Percentiles rank a stretch among this genome's conserved stretches.
phyloP scores from a whole-genome alignment of 2,329 filamentous ascomycete genomes.

The Aspergillus sp. region DNA sequence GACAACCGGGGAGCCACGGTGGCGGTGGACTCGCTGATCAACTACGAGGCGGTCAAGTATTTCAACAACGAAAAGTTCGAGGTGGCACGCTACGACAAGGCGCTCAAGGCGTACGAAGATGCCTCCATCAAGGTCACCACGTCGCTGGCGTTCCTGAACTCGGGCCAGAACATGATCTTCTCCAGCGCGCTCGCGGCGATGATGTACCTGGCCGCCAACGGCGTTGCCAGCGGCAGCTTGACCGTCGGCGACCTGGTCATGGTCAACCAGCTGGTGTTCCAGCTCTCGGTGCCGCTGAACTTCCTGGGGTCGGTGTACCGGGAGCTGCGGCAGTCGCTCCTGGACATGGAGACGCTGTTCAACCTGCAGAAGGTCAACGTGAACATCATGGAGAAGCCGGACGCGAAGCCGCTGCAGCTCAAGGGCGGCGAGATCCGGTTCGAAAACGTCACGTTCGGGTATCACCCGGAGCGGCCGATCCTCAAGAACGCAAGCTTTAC shows the following conservation, averaged over 20 bases:
- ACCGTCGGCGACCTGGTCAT: constrained; percentile 97
- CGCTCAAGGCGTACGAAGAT: constrained; percentile 81
- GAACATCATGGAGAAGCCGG: constrained; percentile 71
- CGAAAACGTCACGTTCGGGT: constrained; percentile 93
- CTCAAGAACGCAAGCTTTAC: constrained; percentile 80
- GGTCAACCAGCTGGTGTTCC: constrained; percentile 98
- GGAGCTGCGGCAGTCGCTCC: constrained; percentile 86
- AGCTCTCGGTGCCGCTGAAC: constrained; percentile 93
- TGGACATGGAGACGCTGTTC: constrained; percentile 99
- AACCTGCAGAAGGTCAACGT: constrained; percentile 96
- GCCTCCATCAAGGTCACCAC: constrained; percentile 97
- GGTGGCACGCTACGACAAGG: constrained; percentile 83
- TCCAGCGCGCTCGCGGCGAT: constrained; percentile 89
- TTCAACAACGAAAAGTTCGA: constrained; percentile 99
- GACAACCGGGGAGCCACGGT: constrained; percentile 95
- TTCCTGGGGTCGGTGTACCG: constrained; percentile 98
- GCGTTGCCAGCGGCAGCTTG: constrained; percentile 75
- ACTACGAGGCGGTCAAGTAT: constrained; percentile 99
- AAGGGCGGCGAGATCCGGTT: constrained; percentile 87
- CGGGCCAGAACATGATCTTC: constrained; percentile 95
- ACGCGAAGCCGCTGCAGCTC: constrained; percentile 71
- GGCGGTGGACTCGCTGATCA: constrained; percentile 94
- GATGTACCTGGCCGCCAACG: constrained; percentile 96
- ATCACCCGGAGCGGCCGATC: constrained; percentile 82
- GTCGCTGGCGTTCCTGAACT: constrained; percentile 88